Conservation (phyloP, 2,329 filamentous ascomycete species). For the Coniella lustricola region DNA sequence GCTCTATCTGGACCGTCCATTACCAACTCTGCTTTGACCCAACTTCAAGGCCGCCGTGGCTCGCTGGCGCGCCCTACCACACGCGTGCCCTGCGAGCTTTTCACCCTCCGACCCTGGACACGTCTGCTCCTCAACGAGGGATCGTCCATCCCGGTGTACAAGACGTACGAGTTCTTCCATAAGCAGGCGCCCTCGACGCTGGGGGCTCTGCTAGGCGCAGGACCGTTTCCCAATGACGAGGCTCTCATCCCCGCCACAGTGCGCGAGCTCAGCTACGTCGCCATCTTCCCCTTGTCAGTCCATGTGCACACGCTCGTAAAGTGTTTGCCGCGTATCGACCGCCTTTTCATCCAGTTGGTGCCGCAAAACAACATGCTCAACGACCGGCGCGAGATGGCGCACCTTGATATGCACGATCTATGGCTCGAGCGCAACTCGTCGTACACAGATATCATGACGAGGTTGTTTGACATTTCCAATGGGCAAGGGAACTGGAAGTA, state of each 20-base stretch:
- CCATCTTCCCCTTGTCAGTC: constrained; percentile 58
- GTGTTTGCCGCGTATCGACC: constrained; percentile 42
- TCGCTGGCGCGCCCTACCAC: constrained; percentile 4
- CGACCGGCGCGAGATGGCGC: constrained; percentile 30
- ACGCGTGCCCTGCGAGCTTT: constrained; percentile 33
- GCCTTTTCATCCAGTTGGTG: constrained; percentile 46
- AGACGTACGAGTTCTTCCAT: constrained; percentile 64
- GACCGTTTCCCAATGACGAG: constrained; percentile 30
- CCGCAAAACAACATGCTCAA: constrained; percentile 29
- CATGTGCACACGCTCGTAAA: constrained; percentile 48
- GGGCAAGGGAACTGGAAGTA: constrained; percentile 30
- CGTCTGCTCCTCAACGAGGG: constrained; percentile 66
- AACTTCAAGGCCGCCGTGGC: neutral
- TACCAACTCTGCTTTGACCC: too few relatives aligned
- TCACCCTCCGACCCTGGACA: constrained; percentile 58
- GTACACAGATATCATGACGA: constrained; percentile 39
- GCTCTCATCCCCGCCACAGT: constrained; percentile 35
- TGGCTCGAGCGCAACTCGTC: constrained; percentile 49
- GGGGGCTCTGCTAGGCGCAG: constrained; percentile 39
- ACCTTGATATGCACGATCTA: constrained; percentile 35
- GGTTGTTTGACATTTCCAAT: constrained; percentile 27
- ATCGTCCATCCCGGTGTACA: constrained; percentile 64
- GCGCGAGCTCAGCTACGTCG: constrained; percentile 50
- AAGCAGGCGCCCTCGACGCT: constrained; percentile 57
- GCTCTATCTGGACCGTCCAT: too few relatives aligned